A percentile compares a stretch with the other conserved stretches of the same genome.
Conservation (phyloP, 2,329 filamentous ascomycete species). For the Fusarium sulawesiense region DNA sequence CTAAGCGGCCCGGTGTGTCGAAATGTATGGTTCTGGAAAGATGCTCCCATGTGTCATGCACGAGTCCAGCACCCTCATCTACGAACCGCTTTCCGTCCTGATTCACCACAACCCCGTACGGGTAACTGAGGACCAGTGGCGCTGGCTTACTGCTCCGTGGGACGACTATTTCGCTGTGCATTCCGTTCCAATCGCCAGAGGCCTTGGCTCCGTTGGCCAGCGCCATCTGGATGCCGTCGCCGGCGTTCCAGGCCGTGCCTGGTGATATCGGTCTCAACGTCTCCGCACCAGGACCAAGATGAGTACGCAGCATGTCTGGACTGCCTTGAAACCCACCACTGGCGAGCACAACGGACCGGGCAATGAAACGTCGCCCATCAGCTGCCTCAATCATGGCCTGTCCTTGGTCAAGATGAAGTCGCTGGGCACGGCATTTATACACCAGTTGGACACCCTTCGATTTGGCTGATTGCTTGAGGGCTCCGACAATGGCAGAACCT, state of each 20-base stretch:
- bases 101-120: constrained; percentile 12
- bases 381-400: constrained; percentile 10
- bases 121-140: constrained; percentile 12
- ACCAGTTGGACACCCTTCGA: constrained; percentile 13
- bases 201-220: constrained; percentile 13
- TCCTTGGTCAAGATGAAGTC: constrained; percentile 7
- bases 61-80: constrained; percentile 14
- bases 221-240: constrained; percentile 14
- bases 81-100: constrained; percentile 11
- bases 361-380: constrained; percentile 6
- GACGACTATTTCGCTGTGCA: constrained; percentile 10
- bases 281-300: constrained; percentile 18
- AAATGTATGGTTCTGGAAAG: constrained; percentile 17
- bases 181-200: constrained; percentile 9
- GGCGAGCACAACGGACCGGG: constrained; percentile 12
- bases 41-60: constrained; percentile 12
- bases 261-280: constrained; percentile 15
- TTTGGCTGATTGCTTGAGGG: constrained; percentile 15
- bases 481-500: constrained; percentile 13
- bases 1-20: constrained; percentile 10
- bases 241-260: constrained; percentile 10
- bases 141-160: constrained; percentile 12
- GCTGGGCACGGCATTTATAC: constrained; percentile 16
- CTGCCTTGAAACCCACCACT: constrained; percentile 15
- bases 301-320: constrained; percentile 13